A percentile compares a stretch with the other conserved stretches of the same genome.
Conservation (phyloP, 495 filamentous ascomycete species). For the Penicillium silybi region DNA sequence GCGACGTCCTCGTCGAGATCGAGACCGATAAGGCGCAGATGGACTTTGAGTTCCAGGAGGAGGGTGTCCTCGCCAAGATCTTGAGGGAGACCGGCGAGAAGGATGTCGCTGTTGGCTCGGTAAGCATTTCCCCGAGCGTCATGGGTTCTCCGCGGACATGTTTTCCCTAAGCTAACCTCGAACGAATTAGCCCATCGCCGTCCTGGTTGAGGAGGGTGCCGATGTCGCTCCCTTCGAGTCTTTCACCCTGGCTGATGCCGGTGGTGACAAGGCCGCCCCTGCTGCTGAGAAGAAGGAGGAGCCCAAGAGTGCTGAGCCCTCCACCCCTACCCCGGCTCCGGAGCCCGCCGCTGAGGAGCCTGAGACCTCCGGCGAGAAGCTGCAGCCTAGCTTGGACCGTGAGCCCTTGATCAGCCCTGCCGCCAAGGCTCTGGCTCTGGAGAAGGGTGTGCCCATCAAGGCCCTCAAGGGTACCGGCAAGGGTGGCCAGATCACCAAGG, state of each 20-base stretch:
- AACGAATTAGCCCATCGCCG: slow-evolving; percentile 76
- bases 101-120: slow-evolving; percentile 91
- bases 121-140: slow-evolving; percentile 49
- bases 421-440: slow-evolving; percentile 76
- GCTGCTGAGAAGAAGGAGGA: slow-evolving; percentile 61
- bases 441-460: slow-evolving; percentile 77
- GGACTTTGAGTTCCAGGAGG: slow-evolving; percentile 99
- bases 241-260: slow-evolving; percentile 86
- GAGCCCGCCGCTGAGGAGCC: slow-evolving; percentile 63
- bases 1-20: slow-evolving; percentile 98
- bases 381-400: slow-evolving; percentile 81
- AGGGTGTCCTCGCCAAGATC: slow-evolving; percentile 93
- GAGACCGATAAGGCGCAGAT: slow-evolving; percentile 99
- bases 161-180: slow-evolving; percentile 5
- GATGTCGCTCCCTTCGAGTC: slow-evolving; percentile 83
- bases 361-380: slow-evolving; percentile 65
- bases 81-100: slow-evolving; percentile 92
- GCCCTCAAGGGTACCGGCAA: slow-evolving; percentile 84
- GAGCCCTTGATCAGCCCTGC: slow-evolving; percentile 66
- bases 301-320: slow-evolving; percentile 54
- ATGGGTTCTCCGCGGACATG: slow-evolving; percentile 13
- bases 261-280: slow-evolving; percentile 68
- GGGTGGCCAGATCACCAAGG: slow-evolving; percentile 82
- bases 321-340: slow-evolving; percentile 55
- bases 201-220: slow-evolving; percentile 85